Base-by-base conservation (phyloP, 306 rosid genomes). In the Vigna unguiculata region DNA sequence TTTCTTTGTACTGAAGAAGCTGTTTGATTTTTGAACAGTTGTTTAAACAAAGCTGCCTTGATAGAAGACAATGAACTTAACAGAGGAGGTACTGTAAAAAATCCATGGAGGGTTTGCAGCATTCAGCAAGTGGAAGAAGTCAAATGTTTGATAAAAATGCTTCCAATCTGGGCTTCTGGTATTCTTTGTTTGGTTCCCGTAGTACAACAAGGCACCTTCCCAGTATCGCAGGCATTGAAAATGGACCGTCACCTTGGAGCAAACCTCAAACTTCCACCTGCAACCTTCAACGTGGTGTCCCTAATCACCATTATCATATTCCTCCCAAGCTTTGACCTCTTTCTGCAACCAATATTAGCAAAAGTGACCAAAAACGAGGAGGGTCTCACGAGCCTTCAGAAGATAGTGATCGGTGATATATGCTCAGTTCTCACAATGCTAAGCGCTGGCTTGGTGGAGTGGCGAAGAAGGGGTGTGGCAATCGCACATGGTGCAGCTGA, bases 51-150 rank as follows among this genome's bases (percentile, higher is more conserved):
- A 49, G 91, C 87, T 14, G 86, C 90, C 1, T 14, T 85, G 1
- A 51, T 84, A 5, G 15, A 22, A 61, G 84, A 82, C n/a, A 30
- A 66, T 3, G 91, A 90, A 4, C 6, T 85, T 4, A 66, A 77
- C n/a, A 24, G 46, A 21, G 75, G 78, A 13, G 86, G 90, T 3
- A 34, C 9, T 9, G 64, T 70, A 0, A 41, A 19, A 19, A 78
- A 84, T 43, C 45, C 79, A 8, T 86, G 91, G 91, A 77, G 72
- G 10, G 68, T 88, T 0, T 78, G 85, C 72, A 80, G 77, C 82
- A 78, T 88, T 13, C 87, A 85, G 38, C 81, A 87, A 34, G 89
- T 91, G 0, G 93, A 88, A 77, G 89, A 87, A 34, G 63, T 83
- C 0, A 85, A 84, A 81, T 82, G 77, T 22, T 7, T 78, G 32